A percentile compares a stretch with the other conserved stretches of the same genome.
phyloP scores from a whole-genome alignment of 352 stramenopile genomes.

The Pythium scleroteichum region DNA sequence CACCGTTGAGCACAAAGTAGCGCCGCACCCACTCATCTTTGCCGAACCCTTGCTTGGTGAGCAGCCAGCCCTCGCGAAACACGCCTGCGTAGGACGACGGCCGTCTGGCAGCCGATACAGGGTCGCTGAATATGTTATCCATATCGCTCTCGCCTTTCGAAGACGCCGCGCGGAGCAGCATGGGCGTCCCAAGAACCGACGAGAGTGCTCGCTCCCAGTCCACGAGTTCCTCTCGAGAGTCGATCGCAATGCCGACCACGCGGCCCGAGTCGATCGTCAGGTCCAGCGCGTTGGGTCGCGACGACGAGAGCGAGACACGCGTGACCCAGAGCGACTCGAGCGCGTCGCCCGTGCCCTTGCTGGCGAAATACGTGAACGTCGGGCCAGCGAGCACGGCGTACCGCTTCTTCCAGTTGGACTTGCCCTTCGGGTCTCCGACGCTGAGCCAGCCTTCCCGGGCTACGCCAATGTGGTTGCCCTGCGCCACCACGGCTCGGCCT shows the following conservation, averaged over 20 bases:
- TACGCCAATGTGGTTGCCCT: slow-evolving; percentile 18
- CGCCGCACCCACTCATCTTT: slow-evolving; percentile 57
- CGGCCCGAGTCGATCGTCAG: slow-evolving; percentile 27
- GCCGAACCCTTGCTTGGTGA: slow-evolving; percentile 45
- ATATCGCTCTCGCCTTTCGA: slow-evolving; percentile 10
- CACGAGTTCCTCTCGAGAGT: slow-evolving; percentile 44
- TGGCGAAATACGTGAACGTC: slow-evolving; percentile 53
- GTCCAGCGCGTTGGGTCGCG: slow-evolving; percentile 37
- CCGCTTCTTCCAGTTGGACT: slow-evolving; percentile 51
- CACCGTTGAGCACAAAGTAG: slow-evolving; percentile 61
- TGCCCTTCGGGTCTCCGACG: slow-evolving; percentile 33
- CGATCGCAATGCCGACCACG: slow-evolving; percentile 33
- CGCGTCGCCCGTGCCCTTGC: slow-evolving; percentile 26
- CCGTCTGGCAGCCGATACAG: neutral
- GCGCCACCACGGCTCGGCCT: neutral
- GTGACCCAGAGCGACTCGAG: slow-evolving; percentile 35
- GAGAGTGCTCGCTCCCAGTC: slow-evolving; percentile 37
- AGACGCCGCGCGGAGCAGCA: slow-evolving; percentile 13
- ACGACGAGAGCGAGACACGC: slow-evolving; percentile 33
- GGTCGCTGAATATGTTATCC: slow-evolving; percentile 9
- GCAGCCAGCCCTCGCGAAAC: slow-evolving; percentile 59
- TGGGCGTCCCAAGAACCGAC: slow-evolving; percentile 16
- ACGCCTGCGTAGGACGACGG: slow-evolving; percentile 26
- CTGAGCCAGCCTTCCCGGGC: slow-evolving; percentile 25
- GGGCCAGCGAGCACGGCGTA: slow-evolving; percentile 54